A percentile compares a stretch with the other conserved stretches of the same genome.
Conservation (phyloP, 208 protist species). For the Eutreptiella sp. region DNA sequence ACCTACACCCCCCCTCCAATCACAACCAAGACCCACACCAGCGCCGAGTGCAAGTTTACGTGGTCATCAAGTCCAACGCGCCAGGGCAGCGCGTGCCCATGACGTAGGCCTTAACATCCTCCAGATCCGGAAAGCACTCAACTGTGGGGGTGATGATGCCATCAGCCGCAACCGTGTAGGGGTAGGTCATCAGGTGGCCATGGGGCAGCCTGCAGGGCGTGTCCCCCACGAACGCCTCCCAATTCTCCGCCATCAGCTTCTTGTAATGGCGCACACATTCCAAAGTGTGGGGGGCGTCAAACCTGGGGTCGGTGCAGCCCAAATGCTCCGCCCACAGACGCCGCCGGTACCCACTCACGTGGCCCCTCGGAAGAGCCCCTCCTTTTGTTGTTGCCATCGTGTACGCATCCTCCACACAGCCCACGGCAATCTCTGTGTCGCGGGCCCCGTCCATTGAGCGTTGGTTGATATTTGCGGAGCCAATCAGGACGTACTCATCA, state of each 20-base stretch:
- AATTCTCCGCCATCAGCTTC: neutral
- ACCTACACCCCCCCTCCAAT: no score
- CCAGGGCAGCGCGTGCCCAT: no score
- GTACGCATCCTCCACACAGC: no score
- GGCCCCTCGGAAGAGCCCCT: no score
- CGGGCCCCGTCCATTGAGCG: constrained; percentile 42
- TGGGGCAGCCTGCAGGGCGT: no score
- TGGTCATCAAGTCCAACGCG: no score
- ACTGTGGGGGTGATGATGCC: neutral
- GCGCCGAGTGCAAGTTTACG: no score
- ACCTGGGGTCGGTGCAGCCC: neutral
- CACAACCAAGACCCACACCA: no score
- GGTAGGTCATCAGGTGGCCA: constrained; percentile 19
- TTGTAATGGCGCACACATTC: neutral
- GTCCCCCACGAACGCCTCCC: neutral
- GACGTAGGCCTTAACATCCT: no score
- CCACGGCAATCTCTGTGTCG: constrained; percentile 44
- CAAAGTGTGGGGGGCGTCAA: neutral
- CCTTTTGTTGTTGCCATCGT: no score
- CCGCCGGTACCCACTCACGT: no score
- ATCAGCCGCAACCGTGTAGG: constrained; percentile 4
- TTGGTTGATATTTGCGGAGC: constrained; percentile 59
- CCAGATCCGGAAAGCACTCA: constrained; percentile 8
- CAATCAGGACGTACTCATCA: constrained; percentile 48
- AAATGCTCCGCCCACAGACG: constrained; percentile 23